These are phyloP conservation scores for Ceratocystis ficicola DNA, from an alignment of 2,329 filamentous ascomycete species.

Conservation along the genomic window DNA sequence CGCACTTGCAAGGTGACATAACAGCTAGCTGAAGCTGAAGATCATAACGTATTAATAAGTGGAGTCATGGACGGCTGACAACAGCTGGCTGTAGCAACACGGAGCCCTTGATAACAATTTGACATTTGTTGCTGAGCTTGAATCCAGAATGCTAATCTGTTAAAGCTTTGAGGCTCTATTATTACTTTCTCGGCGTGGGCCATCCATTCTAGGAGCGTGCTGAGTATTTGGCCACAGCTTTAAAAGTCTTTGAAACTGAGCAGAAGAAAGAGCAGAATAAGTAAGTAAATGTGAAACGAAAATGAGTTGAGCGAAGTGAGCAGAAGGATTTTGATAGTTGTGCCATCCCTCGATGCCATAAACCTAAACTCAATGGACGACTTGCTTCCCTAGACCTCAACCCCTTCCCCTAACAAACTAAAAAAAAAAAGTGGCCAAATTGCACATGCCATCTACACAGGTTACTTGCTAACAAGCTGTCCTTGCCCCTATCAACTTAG, in stretches of 20 bases:
- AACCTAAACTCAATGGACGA: neutral
- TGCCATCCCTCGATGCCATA: neutral
- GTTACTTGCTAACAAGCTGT: neutral
- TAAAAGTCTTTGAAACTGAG: neutral
- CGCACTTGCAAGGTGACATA: too few species aligned
- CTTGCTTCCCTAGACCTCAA: neutral
- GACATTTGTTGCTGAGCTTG: neutral
- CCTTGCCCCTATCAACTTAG: neutral
- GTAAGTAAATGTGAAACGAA: too few species aligned
- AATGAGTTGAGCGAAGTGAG: neutral
- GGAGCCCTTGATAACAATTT: neutral
- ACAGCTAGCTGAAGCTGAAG: too few species aligned
- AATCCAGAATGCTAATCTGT: neutral
- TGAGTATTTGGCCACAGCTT: neutral
- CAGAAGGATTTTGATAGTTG: neutral
- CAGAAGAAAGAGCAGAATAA: neutral
- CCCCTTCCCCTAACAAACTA: neutral
- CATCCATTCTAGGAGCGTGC: neutral
- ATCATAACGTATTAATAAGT: too few species aligned
- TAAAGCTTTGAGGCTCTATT: neutral
- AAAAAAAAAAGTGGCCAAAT: constrained; percentile 18
- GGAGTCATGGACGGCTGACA: neutral
- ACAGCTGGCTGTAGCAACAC: neutral
- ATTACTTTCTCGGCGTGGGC: neutral
- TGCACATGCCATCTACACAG: constrained; percentile 17